Percentiles rank a stretch among this genome's conserved stretches.
Evolutionary conservation across 495 filamentous ascomycete species (phyloP).

Genomic region (Hypoxylon crocopeplum): DNA sequence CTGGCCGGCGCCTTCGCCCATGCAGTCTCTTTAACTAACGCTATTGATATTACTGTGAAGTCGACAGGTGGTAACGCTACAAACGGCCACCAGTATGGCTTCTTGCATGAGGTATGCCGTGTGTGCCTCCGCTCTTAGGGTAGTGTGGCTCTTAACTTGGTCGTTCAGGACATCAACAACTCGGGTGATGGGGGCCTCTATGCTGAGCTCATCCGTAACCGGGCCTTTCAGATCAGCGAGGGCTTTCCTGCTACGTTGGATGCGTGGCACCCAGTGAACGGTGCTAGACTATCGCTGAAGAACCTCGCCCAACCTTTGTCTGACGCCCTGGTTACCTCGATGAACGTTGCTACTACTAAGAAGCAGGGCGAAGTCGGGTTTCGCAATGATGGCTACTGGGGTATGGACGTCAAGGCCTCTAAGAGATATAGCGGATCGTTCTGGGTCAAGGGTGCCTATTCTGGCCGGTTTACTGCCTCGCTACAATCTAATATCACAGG

Average conservation of each 20-base stretch:
- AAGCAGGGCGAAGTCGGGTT: conserved; percentile 56
- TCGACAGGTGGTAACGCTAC: conserved; percentile 48
- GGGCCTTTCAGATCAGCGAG: conserved; percentile 64
- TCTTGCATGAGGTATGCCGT: conserved; percentile 47
- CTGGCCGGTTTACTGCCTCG: conserved; percentile 50
- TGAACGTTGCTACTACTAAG: conserved; percentile 57
- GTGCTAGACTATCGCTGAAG: conserved; percentile 57
- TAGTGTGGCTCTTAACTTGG: neutral
- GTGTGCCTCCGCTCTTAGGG: neutral
- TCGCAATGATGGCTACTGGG: conserved; percentile 66
- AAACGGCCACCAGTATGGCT: conserved; percentile 46
- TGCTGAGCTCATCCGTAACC: conserved; percentile 74
- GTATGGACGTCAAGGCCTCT: conserved; percentile 59
- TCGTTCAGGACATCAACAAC: conserved; percentile 69
- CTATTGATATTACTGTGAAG: conserved; percentile 42
- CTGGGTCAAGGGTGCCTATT: conserved; percentile 58
- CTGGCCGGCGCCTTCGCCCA: conserved; percentile 23
- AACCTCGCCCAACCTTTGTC: conserved; percentile 56
- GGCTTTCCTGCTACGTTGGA: conserved; percentile 53
- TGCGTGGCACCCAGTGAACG: conserved; percentile 62
- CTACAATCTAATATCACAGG: conserved; percentile 56
- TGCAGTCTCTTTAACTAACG: conserved; percentile 20
- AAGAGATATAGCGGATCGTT: conserved; percentile 63
- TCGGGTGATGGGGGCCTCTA: conserved; percentile 81
- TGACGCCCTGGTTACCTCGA: conserved; percentile 61